Conservation (phyloP, 2,329 filamentous ascomycete species). For the Ophiocordyceps camponoti-rufipedis region DNA sequence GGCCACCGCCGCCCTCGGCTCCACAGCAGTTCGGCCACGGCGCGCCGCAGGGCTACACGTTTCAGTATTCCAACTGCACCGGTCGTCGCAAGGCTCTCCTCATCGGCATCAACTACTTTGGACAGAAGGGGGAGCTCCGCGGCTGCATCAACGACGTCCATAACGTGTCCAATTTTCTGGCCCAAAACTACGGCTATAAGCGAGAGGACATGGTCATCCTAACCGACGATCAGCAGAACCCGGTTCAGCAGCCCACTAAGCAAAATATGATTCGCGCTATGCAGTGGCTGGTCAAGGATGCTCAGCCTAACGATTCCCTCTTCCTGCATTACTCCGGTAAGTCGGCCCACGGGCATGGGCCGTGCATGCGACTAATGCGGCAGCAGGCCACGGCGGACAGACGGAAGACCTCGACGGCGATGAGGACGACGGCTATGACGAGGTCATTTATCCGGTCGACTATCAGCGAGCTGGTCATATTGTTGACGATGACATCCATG, state of each 20-base stretch:
- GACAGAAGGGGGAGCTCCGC: conserved; percentile 49
- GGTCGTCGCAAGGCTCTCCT: conserved; percentile 56
- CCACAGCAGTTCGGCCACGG: conserved; percentile 47
- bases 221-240: conserved; percentile 56
- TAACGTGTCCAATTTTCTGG: conserved; percentile 56
- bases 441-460: conserved; percentile 65
- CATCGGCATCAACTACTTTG: conserved; percentile 70
- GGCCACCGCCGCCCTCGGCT: conserved; percentile 26
- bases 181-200: conserved; percentile 50
- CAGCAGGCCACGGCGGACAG: conserved; percentile 55
- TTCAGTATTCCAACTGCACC: conserved; percentile 60
- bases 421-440: conserved; percentile 61
- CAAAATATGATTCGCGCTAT: conserved; percentile 57
- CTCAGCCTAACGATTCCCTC: conserved; percentile 54
- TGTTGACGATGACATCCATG: conserved; percentile 63
- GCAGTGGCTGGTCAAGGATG: conserved; percentile 56
- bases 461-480: conserved; percentile 53
- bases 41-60: conserved; percentile 49
- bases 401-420: conserved; percentile 57
- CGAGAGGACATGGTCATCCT: conserved; percentile 65
- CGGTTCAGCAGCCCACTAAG: conserved; percentile 55
- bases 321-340: conserved; percentile 60
- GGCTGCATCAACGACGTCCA: conserved; percentile 70
- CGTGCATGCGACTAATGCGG: conserved; percentile 1
- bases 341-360: not conserved